phyloP scores from a whole-genome alignment of 23 red algal species.

The Gracilaria caudata region DNA sequence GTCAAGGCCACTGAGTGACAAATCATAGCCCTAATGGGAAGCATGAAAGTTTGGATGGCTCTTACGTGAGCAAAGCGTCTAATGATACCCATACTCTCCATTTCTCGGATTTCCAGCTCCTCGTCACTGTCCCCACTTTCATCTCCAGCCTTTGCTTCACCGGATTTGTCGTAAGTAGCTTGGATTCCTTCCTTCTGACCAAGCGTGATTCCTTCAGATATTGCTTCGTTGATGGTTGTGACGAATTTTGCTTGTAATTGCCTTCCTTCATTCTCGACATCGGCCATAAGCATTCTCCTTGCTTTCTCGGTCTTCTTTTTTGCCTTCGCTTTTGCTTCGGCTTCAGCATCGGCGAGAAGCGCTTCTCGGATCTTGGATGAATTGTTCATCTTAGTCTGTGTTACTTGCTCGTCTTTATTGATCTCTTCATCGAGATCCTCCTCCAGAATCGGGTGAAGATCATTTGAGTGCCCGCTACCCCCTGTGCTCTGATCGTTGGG shows the following conservation, averaged over 20 bases:
- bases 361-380: not conserved
- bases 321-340: constrained; percentile 1
- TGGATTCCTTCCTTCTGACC: not conserved
- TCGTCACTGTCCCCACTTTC: constrained; percentile 29
- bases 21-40: constrained; percentile 47
- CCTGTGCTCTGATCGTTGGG: no score
- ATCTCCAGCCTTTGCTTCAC: not conserved
- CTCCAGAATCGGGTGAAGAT: not conserved
- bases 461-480: not conserved
- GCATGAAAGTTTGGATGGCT: constrained; percentile 44
- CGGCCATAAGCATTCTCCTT: constrained; percentile 4
- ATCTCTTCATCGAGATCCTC: not conserved
- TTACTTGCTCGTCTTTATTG: not conserved
- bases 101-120: constrained; percentile 30
- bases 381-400: not conserved
- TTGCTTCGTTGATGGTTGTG: not conserved
- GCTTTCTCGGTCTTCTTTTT: constrained; percentile 15
- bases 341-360: constrained; percentile 13
- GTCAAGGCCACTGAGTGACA: constrained; percentile 29
- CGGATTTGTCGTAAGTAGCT: not conserved
- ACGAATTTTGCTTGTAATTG: not conserved
- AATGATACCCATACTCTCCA: constrained; percentile 62
- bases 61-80: constrained; percentile 55
- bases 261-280: constrained; percentile 18
- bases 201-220: not conserved